Conservation (phyloP, 192 early-diverging fungal genomes). For the Ambispora gerdemannii region DNA sequence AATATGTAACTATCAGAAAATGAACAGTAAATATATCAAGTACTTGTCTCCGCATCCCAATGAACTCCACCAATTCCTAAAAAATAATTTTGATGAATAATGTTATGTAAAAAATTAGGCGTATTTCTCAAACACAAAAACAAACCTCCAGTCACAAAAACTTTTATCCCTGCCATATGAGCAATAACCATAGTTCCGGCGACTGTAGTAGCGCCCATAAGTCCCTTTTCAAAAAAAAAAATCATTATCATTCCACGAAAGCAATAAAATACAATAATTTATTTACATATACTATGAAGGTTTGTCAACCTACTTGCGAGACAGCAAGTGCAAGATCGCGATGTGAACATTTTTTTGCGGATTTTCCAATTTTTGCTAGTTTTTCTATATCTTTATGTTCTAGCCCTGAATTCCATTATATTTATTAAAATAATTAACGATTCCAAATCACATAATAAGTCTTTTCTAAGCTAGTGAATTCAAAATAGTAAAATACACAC, state of each 20-base stretch:
- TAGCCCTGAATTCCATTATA: conserved; percentile 47
- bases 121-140: not conserved
- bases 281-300: not conserved
- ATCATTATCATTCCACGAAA: not conserved
- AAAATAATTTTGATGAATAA: not conserved
- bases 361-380: conserved; percentile 58
- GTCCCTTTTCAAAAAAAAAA: conserved; percentile 35
- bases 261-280: not conserved
- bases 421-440: not conserved
- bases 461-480: not conserved
- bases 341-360: conserved; percentile 77
- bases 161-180: conserved; percentile 74
- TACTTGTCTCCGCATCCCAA: conserved; percentile 69
- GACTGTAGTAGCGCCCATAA: conserved; percentile 89
- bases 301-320: conserved; percentile 46
- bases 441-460: not conserved
- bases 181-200: conserved; percentile 89
- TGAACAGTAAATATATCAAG: conserved; percentile 14
- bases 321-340: conserved; percentile 80
- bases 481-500: conserved; percentile 31
- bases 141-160: conserved; percentile 89
- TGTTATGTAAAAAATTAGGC: not conserved
- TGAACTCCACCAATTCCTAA: conserved; percentile 90
- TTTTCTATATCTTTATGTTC: conserved; percentile 53
- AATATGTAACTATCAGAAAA: not conserved